Evolutionary conservation across 768 basidiomycete species (phyloP), one percentile per base, ranked within the genome.

Genomic region (Leccinum sublutescens): DNA sequence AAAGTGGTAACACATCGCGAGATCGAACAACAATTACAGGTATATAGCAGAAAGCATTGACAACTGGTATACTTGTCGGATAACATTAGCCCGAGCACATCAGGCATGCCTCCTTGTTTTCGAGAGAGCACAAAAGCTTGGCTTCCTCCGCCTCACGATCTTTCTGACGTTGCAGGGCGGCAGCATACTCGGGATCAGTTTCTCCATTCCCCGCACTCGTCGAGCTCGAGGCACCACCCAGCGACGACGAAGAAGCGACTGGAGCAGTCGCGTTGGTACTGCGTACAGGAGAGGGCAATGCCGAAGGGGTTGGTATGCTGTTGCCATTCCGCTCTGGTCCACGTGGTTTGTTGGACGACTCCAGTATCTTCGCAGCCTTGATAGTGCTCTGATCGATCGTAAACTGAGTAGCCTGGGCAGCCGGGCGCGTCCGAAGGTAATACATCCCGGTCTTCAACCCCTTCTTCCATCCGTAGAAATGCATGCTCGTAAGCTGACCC

Each of bases 401-500:
- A 80, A 99, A 98, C 78, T 99, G 94, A 72, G 96, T 95, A 53
- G 97, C 97, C 69, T 93, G 89, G 12, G 93, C 92, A 9, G 95
- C 95, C 5, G 97, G 93, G 54, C 93, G 85, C 36, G 97, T 98
- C 56, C 97, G 86, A 52, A 99, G 82, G 76, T 99, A 98, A 78
- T 94, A 95, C 92, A 96, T 95, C 65, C 96, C 97, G 1, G 97
- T 99, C 61, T 99, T 99, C 70, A 99, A 78, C 34, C 97, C 97
- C 78, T 93, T 93, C 84, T 96, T 96, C 97, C 97, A 98, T n/a
- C 95, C 97, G 72, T 98, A 98, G 80, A 95, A 96, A 75, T 95
- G 94, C 93, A 95, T 95, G 61, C 88, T 91, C 40, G 94, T 95
- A 62, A 99, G 80, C 74, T 99, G 96, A 9, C 93, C 93, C 58